Conservation (phyloP, 495 filamentous ascomycete genomes). For the Lasiosphaeriaceae sp. region DNA sequence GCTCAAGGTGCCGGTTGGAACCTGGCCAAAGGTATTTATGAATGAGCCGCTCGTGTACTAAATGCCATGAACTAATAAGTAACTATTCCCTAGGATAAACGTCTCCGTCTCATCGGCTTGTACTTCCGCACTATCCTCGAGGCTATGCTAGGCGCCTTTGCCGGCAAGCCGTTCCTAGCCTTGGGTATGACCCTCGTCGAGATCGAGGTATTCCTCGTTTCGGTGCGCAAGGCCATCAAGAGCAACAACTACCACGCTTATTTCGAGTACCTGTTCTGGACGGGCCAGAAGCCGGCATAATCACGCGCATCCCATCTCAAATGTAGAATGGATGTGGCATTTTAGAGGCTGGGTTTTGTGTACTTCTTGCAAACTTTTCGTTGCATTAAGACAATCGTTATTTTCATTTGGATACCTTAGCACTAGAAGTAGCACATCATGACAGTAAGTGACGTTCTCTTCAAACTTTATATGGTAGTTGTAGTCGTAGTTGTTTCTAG, state of each 20-base stretch:
- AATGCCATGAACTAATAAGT: too few relatives aligned
- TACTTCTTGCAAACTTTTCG: too few relatives aligned
- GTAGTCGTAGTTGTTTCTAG: too few relatives aligned
- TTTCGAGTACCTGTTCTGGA: conserved; percentile 30
- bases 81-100: conserved; percentile 27
- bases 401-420: too few relatives aligned
- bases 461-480: too few relatives aligned
- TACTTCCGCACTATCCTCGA: conserved; percentile 42
- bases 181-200: conserved; percentile 27
- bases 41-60: too few relatives aligned
- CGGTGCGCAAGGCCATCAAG: conserved; percentile 24
- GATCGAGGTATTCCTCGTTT: conserved; percentile 24
- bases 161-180: conserved; percentile 43
- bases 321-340: too few relatives aligned
- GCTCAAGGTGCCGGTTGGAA: conserved; percentile 50
- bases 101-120: conserved; percentile 51
- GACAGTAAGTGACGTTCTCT: too few relatives aligned
- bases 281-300: conserved; percentile 26
- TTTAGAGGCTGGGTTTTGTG: too few relatives aligned
- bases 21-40: conserved; percentile 44
- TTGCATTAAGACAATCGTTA: too few relatives aligned
- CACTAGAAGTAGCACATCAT: too few relatives aligned
- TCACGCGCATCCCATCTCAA: too few relatives aligned
- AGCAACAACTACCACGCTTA: conserved; percentile 28
- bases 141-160: conserved; percentile 48